A percentile compares a stretch with the other conserved stretches of the same genome.
phyloP scores from a whole-genome alignment of 1,139 yeast genomes.

The Yamadazyma epiphylla region DNA sequence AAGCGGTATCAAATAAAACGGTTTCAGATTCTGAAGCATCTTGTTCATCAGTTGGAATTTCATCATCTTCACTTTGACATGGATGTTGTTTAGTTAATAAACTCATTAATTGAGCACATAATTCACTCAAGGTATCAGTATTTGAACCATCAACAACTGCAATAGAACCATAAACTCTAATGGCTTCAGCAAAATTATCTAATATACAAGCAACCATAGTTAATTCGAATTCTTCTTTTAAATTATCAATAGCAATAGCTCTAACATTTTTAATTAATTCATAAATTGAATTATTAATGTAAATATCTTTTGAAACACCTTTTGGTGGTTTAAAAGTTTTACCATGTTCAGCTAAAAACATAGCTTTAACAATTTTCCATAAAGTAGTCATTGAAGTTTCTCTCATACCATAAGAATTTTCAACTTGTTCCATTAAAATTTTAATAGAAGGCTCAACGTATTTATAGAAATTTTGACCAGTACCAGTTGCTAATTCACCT shows the following conservation, averaged over 20 bases:
- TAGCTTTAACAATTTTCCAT: slow-evolving; percentile 79
- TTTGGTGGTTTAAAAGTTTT: slow-evolving; percentile 56
- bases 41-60: slow-evolving; percentile 51
- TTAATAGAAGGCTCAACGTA: slow-evolving; percentile 71
- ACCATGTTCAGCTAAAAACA: slow-evolving; percentile 56
- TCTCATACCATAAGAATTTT: slow-evolving; percentile 87
- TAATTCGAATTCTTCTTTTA: slow-evolving; percentile 78
- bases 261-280: slow-evolving; percentile 66
- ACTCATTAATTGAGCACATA: slow-evolving; percentile 67
- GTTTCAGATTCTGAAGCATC: slow-evolving; percentile 89
- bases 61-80: slow-evolving; percentile 64
- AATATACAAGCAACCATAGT: slow-evolving; percentile 77
- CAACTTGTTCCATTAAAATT: slow-evolving; percentile 67
- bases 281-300: slow-evolving; percentile 55
- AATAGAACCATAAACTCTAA: slow-evolving; percentile 71
- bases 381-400: slow-evolving; percentile 79
- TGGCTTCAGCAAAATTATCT: slow-evolving; percentile 69
- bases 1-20: slow-evolving; percentile 75
- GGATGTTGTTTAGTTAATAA: slow-evolving; percentile 78
- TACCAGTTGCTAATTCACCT: slow-evolving; percentile 83
- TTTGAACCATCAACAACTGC: slow-evolving; percentile 61
- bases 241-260: slow-evolving; percentile 55
- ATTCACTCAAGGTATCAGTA: slow-evolving; percentile 56
- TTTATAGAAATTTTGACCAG: slow-evolving; percentile 74
- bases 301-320: slow-evolving; percentile 67